Evolutionary conservation across 345 rosid genomes (phyloP).

Genomic region (Gossypium stocksii): DNA sequence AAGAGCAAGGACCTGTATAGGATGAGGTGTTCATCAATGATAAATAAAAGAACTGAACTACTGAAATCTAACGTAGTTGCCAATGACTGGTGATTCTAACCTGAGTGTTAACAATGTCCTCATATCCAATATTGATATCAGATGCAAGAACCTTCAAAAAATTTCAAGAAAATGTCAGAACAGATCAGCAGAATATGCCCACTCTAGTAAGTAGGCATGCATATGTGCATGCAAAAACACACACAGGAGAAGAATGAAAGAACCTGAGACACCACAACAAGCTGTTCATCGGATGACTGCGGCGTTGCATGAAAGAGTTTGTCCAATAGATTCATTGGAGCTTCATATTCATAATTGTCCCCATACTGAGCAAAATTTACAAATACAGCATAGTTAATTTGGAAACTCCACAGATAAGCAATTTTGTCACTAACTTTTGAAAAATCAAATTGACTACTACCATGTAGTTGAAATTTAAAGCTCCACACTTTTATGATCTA

Average conservation of each 20-base stretch:
- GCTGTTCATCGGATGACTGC: conserved; percentile 53
- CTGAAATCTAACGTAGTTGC: conserved; percentile 17
- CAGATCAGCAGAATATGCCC: background rate
- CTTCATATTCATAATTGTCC: conserved; percentile 69
- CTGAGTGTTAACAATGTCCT: conserved; percentile 72
- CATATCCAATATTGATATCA: conserved; percentile 66
- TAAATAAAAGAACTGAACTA: background rate
- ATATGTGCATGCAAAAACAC: background rate
- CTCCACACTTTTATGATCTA: too few relatives aligned
- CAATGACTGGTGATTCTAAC: conserved; percentile 21
- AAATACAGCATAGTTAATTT: too few relatives aligned
- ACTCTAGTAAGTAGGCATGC: background rate
- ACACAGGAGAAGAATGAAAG: background rate
- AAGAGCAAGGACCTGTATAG: conserved; percentile 43
- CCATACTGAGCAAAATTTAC: too few relatives aligned
- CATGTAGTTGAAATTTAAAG: too few relatives aligned
- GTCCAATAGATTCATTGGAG: conserved; percentile 71
- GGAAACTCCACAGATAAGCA: too few relatives aligned
- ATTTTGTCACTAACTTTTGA: too few relatives aligned
- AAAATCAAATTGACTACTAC: too few relatives aligned
- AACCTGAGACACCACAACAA: conserved; percentile 76
- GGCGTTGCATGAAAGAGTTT: conserved; percentile 64
- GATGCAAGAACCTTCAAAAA: conserved; percentile 57
- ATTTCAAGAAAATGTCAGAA: conserved; percentile 5
- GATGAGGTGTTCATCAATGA: background rate